Base-by-base conservation (phyloP, 164 flowering plant genomes). In the Umbellularia californica region DNA sequence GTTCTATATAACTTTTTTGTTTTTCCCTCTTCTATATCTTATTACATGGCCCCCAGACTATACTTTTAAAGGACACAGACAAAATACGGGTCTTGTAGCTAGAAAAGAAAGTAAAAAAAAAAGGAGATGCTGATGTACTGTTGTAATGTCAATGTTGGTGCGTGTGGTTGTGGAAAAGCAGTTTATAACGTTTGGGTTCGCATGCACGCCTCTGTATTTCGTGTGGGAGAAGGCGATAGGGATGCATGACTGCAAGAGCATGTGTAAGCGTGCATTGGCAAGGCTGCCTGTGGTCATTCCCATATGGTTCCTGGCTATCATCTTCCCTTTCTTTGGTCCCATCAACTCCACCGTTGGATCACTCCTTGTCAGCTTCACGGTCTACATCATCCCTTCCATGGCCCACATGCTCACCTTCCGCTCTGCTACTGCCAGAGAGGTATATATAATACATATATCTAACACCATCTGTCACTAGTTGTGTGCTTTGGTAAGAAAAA, bases 181-280 rank as follows among this genome's bases (percentile, higher is more conserved):
- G 98, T 93, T 95, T 69, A 95, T 95, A 68, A 95, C 98, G 70
- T 95, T 95, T 75, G 98, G 98, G 64, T 95, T 93, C 70, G 98
- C 98, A 67, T 93, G 97, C 90, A 95, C 98, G 35, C 98, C 98
- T 0, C 70, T 95, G 71, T 95, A 95, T 70, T 95, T 95, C 70
- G 98, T 95, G 77, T 95, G 98, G 98, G 98, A 95, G 83, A 95
- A 95, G 79, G 88, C 87, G n/a, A 90, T 95, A 28, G 98, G 98
- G 70, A 85, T 95, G 90, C 98, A 95, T 74, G 95, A 93, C 62
- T 88, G 93, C 84, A 90, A 92, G 85, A 93, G 97, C 83, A 22
- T 93, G 71, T 95, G 94, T 87, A 91, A 90, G 83, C 81, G 98
- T 7, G 98, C 98, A 3, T 87, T 91, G 19, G 94, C 94, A 7